Evolutionary conservation across 306 rosid species (phyloP).

Genomic region (Castanospermum australe): DNA sequence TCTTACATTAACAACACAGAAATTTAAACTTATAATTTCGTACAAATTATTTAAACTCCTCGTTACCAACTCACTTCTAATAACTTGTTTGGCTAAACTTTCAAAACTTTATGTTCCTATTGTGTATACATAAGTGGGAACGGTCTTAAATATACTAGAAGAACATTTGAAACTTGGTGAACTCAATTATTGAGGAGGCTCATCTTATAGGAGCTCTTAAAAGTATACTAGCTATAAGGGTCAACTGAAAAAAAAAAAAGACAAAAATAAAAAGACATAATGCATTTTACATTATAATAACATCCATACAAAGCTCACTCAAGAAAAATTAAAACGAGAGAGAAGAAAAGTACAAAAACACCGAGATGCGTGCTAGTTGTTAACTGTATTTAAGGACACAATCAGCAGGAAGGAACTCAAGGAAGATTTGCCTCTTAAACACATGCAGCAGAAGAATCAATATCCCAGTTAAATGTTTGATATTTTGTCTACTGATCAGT

Average conservation of each 20-base stretch:
- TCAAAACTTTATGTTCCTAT: no score
- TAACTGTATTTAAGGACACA: not conserved
- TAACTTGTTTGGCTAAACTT: no score
- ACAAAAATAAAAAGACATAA: not conserved
- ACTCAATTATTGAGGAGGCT: not conserved
- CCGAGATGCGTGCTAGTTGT: not conserved
- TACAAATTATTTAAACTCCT: no score
- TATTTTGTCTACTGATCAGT: slow-evolving; percentile 26
- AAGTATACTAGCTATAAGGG: not conserved
- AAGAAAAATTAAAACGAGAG: not conserved
- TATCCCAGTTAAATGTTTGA: not conserved
- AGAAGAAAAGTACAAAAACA: not conserved
- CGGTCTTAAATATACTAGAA: not conserved
- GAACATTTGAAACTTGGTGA: not conserved
- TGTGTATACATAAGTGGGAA: no score
- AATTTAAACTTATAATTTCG: no score
- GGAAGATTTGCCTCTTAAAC: slow-evolving; percentile 27
- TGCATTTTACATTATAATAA: not conserved
- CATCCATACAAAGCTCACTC: not conserved
- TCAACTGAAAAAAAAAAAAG: not conserved
- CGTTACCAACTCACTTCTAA: no score
- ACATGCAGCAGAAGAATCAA: not conserved
- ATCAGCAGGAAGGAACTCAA: slow-evolving; percentile 12
- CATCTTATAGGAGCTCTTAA: not conserved
- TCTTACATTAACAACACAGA: no score